These are phyloP conservation scores for Spiraea crenata DNA, from an alignment of 331 rosid genomes.

Conservation along the genomic window DNA sequence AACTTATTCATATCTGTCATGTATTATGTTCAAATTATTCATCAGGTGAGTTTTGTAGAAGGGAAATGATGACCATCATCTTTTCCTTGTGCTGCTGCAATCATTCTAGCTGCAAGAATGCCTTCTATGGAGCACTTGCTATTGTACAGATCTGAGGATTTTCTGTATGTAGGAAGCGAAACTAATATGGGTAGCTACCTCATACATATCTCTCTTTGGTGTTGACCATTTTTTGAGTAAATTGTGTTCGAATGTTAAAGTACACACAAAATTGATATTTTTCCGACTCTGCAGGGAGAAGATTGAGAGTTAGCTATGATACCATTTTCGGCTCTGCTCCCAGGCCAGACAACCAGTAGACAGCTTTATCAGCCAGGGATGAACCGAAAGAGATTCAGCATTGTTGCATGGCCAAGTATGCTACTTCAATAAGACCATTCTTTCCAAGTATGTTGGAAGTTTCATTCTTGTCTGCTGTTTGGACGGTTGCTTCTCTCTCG, in stretches of 20 bases:
- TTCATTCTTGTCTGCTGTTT: too few species aligned
- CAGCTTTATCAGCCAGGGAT: constrained; percentile 65
- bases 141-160: constrained; percentile 54
- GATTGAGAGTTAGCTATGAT: constrained; percentile 81
- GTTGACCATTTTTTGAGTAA: not conserved
- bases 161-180: constrained; percentile 69
- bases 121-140: not conserved
- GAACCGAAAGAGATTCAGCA: constrained; percentile 53
- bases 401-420: not conserved
- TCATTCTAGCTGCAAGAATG: not conserved
- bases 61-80: not conserved
- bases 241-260: not conserved
- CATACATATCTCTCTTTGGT: not conserved
- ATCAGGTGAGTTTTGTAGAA: not conserved
- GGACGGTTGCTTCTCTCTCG: too few species aligned
- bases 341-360: constrained; percentile 73
- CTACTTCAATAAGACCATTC: too few species aligned
- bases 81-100: not conserved
- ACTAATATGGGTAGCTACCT: constrained; percentile 58
- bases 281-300: constrained; percentile 47
- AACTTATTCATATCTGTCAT: not conserved
- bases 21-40: not conserved
- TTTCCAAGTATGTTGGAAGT: too few species aligned
- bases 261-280: not conserved
- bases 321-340: constrained; percentile 89